Evolutionary conservation across 106 monocot genomes (phyloP).

Genomic region (Xerophyta viscosa): DNA sequence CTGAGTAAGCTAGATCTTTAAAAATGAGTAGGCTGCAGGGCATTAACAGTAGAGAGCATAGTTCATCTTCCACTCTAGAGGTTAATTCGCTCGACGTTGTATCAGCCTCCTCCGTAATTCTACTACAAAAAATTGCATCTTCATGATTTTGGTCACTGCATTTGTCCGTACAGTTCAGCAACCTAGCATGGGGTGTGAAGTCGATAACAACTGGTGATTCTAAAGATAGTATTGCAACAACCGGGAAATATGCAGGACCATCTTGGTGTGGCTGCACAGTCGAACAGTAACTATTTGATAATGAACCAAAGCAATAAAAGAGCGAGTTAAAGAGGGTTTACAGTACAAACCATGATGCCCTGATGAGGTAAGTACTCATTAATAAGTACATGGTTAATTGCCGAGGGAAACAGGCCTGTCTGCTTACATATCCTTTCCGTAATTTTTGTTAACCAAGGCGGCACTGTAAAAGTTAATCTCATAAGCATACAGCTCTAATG

Average conservation of each 20-base stretch:
- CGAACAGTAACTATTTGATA: not conserved
- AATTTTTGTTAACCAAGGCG: slow-evolving; percentile 74
- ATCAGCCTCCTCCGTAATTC: not conserved
- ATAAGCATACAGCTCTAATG: too few relatives aligned
- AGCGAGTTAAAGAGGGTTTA: not conserved
- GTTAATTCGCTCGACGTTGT: not conserved
- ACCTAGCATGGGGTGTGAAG: slow-evolving; percentile 65
- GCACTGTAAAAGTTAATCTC: slow-evolving; percentile 46
- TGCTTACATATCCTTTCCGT: slow-evolving; percentile 51
- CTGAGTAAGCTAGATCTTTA: slow-evolving; percentile 88
- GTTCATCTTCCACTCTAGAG: not conserved
- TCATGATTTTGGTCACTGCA: not conserved
- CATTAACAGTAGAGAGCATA: slow-evolving; percentile 56
- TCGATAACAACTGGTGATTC: slow-evolving; percentile 66
- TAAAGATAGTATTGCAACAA: slow-evolving; percentile 87
- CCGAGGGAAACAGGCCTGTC: slow-evolving; percentile 74
- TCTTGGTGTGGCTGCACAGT: slow-evolving; percentile 86
- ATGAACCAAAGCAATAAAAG: not conserved
- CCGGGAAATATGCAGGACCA: slow-evolving; percentile 94
- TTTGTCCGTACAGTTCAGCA: slow-evolving; percentile 7
- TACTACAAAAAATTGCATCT: not conserved
- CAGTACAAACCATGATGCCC: slow-evolving; percentile 88
- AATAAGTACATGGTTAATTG: slow-evolving; percentile 93
- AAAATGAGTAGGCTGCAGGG: slow-evolving; percentile 88
- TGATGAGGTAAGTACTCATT: slow-evolving; percentile 93